These are phyloP conservation scores for Xylaria castorea DNA, from an alignment of 495 filamentous ascomycete genomes.

Conservation along the genomic window DNA sequence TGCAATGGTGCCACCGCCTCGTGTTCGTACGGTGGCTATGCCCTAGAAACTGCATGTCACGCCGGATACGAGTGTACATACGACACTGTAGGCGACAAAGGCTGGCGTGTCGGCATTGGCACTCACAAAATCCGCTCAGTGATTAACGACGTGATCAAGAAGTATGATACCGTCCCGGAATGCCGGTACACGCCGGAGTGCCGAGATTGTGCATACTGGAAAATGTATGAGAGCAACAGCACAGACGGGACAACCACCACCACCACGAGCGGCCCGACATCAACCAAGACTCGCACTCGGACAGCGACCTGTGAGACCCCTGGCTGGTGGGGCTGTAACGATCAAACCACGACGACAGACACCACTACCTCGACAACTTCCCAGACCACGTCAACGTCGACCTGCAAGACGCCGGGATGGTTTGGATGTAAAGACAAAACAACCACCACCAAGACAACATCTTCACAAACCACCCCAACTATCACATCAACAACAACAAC, in stretches of 20 bases:
- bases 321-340: conserved; percentile 79
- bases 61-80: conserved; percentile 87
- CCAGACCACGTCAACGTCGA: conserved; percentile 50
- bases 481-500: conserved; percentile 55
- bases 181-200: conserved; percentile 78
- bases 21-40: conserved; percentile 93
- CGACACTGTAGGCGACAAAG: conserved; percentile 87
- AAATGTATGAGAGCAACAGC: conserved; percentile 89
- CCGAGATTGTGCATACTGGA: conserved; percentile 90
- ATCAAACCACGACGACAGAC: conserved; percentile 60
- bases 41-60: conserved; percentile 90
- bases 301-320: conserved; percentile 90
- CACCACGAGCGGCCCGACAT: conserved; percentile 59
- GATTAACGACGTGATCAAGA: conserved; percentile 82
- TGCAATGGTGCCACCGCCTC: conserved; percentile 88
- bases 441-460: conserved; percentile 51
- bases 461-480: conserved; percentile 48
- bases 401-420: conserved; percentile 69
- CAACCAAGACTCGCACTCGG: conserved; percentile 67
- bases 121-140: conserved; percentile 86
- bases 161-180: conserved; percentile 77
- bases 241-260: conserved; percentile 77
- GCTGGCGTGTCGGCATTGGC: conserved; percentile 84
- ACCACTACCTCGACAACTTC: conserved; percentile 51
- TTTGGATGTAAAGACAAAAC: conserved; percentile 70